Evolutionary conservation across 352 stramenopile species (phyloP), one percentile per base, ranked within the genome.

Genomic region (Phytopythium mirpurense): DNA sequence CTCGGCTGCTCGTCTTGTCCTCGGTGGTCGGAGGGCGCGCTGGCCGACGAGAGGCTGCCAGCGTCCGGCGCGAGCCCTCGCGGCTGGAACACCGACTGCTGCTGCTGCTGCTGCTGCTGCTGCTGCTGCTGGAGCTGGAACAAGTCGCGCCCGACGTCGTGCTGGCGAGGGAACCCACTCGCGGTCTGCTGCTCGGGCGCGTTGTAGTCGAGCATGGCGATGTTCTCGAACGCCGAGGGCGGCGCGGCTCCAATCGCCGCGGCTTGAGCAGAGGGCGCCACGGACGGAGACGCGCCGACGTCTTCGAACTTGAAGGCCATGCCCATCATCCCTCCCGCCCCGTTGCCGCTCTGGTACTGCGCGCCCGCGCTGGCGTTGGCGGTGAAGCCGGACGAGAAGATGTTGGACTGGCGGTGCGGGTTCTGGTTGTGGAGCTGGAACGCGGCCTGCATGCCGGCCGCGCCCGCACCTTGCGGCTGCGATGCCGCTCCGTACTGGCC

Each of bases 251-350:
- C 47, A 49, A 48, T 7, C n/a, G 47, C 29, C 56, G 48, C 67
- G 8, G 55, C 50, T 12, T 27, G 44, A 7, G 44, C 18, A 15
- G 44, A 38, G 16, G 44, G 27, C 18, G 23, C 42, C 5, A 24
- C 24, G 5, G 41, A 47, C 21, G 36, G 36, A 9, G 37, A 44
- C n/a, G n/a, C n/a, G 21, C 42, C 27, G 2, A 41, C 23, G 12
- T 64, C 61, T 8, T 51, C 60, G 54, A 62, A 76, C 50, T 76
- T 78, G 43, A 68, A 76, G 12, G 62, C 46, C 51, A 70, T 64
- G 46, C 62, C 57, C 68, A 75, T 62, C 29, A 67, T 56, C 12
- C 29, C 27, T 6, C 31, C 0, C 31, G 27, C 14, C 38, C 14
- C 29, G 43, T 18, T 59, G 34, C 21, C 19, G 45, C 11, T 29